Conservation (phyloP, 2,329 filamentous ascomycete species). For the Arthroderma sp. region DNA sequence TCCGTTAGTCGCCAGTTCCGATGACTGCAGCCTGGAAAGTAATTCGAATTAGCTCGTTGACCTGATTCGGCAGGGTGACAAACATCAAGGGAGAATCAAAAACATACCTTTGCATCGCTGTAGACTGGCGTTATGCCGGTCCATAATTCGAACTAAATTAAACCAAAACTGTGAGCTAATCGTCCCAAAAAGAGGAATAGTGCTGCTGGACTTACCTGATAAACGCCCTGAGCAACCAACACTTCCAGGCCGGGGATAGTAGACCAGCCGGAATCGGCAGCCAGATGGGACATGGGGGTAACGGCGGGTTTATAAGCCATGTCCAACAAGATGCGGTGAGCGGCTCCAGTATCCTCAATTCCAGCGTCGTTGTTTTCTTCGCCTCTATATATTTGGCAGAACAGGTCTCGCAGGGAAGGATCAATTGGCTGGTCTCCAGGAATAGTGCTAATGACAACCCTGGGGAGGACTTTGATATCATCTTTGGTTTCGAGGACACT, state of each 20-base stretch:
- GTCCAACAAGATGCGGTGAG: conserved; percentile 57
- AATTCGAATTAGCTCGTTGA: background rate
- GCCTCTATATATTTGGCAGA: conserved; percentile 36
- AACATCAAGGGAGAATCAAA: background rate
- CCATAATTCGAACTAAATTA: conserved; percentile 61
- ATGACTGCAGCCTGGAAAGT: conserved; percentile 9
- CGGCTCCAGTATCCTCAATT: conserved; percentile 35
- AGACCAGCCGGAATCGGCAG: conserved; percentile 62
- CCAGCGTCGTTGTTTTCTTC: conserved; percentile 13
- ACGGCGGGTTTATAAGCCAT: conserved; percentile 90
- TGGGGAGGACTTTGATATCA: conserved; percentile 43
- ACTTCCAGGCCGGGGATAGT: conserved; percentile 82
- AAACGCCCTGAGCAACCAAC: conserved; percentile 68
- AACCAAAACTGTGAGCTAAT: conserved; percentile 3
- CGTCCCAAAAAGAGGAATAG: conserved; percentile 1
- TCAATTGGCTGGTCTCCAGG: conserved; percentile 81
- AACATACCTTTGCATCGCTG: conserved; percentile 48
- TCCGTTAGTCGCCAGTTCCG: background rate
- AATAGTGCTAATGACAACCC: conserved; percentile 76
- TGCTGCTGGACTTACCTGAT: conserved; percentile 50
- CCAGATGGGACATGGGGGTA: conserved; percentile 75
- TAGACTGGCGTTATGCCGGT: conserved; percentile 67
- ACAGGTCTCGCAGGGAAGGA: conserved; percentile 49
- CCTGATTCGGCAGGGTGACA: background rate
- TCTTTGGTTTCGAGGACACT: conserved; percentile 44